Evolutionary conservation across 305 asterid species (phyloP), one percentile per base, ranked within the genome.

Genomic region (Stenogyne calaminthoides): DNA sequence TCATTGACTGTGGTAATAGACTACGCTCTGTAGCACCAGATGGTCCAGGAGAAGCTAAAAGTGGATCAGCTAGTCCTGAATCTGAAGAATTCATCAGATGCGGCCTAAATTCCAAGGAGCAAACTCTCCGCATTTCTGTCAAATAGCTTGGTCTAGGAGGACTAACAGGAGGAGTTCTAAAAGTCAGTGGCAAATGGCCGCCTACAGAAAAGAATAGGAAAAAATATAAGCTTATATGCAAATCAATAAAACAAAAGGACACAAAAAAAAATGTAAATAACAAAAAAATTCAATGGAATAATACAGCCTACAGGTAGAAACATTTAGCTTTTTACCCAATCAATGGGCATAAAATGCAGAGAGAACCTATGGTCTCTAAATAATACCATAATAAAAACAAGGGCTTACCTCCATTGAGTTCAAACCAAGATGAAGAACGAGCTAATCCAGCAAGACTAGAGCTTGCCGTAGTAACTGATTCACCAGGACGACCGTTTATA

Each of bases 151-250:
- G 89, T 69, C 96, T 87, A 29, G 98, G 99, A 66, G 99, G 99
- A 85, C 99, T 95, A 74, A 95, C 98, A 42, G 99, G 99, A 80
- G 99, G 98, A 1, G 99, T 95, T 83, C 98, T 89, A 80, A 95
- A 95, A 68, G 99, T 83, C 76, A 93, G 80, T 54, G 98, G 92
- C 84, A 91, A 73, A 85, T 87, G 93, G 27, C 86, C 90, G 71
- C 93, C 93, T 80, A 81, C 80, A 71, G 56, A 77, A 15, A 80
- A 47, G 15, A 76, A 54, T 25, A 63, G 76, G n/a, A 76, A 54
- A 36, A 36, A 76, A 27, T 64, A 42, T 36, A 72, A 4, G 56
- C 34, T 11, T 42, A 22, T 22, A 46, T 63, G 40, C 27, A 57
- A 49, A 37, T 12, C 70, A 54, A 63, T 7, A 65, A 29, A 56